Base-by-base conservation (phyloP, 805 yeast species). In the Yarrowia yakushimensis region DNA sequence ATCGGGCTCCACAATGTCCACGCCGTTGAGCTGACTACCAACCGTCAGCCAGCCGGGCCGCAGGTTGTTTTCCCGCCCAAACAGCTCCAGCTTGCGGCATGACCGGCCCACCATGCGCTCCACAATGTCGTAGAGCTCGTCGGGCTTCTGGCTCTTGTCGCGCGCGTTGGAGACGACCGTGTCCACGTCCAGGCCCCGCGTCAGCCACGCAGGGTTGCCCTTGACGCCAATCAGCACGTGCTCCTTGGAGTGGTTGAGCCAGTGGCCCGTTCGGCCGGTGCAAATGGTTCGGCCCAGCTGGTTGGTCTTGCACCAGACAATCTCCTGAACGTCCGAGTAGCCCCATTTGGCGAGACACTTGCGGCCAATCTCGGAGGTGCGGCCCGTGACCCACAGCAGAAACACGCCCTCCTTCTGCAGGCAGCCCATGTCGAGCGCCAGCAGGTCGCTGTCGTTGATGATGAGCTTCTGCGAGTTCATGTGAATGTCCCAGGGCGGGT, bases 401-500 rank as follows among this genome's bases (percentile, higher is more conserved):
- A 91, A 75, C 1, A 92, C 76, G 0, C 98, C 98, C 69, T 90
- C 96, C 62, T 84, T 86, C 71, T 91, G 97, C 34, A 92, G 77
- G 46, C 80, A 74, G 36, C 81, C 80, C 72, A 92, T 79, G 27
- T 89, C 86, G 23, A 92, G 76, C 11, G 82, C 78, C 57, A 86
- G 73, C 36, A 92, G 76, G 67, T 90, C 97, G 1, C 83, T 80
- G 70, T 89, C 96, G 63, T 87, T 86, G 71, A 70, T 64, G 27
- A 90, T 85, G 1, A 90, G 84, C 12, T 90, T 88, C 71, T 87
- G 85, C 4, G 90, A 90, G 60, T 88, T 87, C 92, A 89, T 91
- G 74, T 92, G 97, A 66, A 92, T 92, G 66, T 90, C 92, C 98
- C 98, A 92, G 8, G 97, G 94, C 3, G 97, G 97, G 72, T 92